Percentiles rank a stretch among this genome's conserved stretches.
phyloP scores from a whole-genome alignment of 495 filamentous ascomycete species.

The Trichoderma reesei region DNA sequence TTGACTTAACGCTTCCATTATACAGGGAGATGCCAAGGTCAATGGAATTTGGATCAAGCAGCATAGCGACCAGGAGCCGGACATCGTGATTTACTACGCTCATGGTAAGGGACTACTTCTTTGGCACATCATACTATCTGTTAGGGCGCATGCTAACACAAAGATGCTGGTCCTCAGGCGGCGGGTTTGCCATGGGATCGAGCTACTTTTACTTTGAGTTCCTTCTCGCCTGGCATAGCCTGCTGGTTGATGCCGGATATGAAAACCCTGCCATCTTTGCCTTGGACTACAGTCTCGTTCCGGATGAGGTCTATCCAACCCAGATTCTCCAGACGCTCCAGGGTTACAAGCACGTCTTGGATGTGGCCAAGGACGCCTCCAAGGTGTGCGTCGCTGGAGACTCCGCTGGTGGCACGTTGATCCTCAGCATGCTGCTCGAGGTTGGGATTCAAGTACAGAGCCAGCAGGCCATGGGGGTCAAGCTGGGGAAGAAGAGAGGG shows the following conservation, averaged over 20 bases:
- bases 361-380: constrained; percentile 39
- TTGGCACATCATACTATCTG: background rate
- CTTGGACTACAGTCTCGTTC: constrained; percentile 71
- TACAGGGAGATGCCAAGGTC: constrained; percentile 25
- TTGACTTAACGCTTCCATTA: background rate
- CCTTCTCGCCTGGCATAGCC: constrained; percentile 51
- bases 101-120: constrained; percentile 43
- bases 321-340: constrained; percentile 55
- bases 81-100: constrained; percentile 62
- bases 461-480: background rate
- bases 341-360: constrained; percentile 57
- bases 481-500: constrained; percentile 17
- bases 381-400: constrained; percentile 60
- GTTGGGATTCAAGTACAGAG: background rate
- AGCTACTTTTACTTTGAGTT: constrained; percentile 76
- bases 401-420: constrained; percentile 62
- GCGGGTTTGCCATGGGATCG: constrained; percentile 71
- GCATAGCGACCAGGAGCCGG: constrained; percentile 43
- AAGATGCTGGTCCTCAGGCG: constrained; percentile 32
- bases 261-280: constrained; percentile 67
- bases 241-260: constrained; percentile 50
- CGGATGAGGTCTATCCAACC: constrained; percentile 56
- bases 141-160: background rate
- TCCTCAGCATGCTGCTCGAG: constrained; percentile 46
- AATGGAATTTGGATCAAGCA: constrained; percentile 53